Evolutionary conservation across 2,329 filamentous ascomycete genomes (phyloP), one percentile per base, ranked within the genome.

Genomic region (Trichoderma cornu-damae): DNA sequence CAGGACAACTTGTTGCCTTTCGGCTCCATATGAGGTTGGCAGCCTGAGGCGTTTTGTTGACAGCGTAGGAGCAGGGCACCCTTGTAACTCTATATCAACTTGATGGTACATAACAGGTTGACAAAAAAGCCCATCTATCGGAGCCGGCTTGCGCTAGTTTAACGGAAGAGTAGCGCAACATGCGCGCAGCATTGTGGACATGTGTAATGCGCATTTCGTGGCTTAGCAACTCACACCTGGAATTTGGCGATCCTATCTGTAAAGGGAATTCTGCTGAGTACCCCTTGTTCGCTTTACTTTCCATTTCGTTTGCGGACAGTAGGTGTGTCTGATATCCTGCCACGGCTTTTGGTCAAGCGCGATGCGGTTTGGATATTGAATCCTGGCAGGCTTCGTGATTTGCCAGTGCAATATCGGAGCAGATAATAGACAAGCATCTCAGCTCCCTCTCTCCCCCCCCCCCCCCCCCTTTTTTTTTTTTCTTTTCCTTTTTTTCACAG

Each of bases 391-490:
- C 18, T 57, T 40, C 51, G 26, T 18, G 24, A 48, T 18, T n/a
- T 34, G 20, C 56, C 54, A 54, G 47, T 58, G 49, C 49, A 58
- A 58, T 58, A 54, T 24, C 12, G 32, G 14, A 30, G 30, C 56
- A 47, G n/a, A 38, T 32, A 54, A 54, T 47, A 47, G 56, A 18
- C 48, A 58, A n/a, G 56, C 49, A 54, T 58, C n/a, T 37, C 8
- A 12, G 42, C n/a, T n/a, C n/a, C 40, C 8, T 47, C 20, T 37
- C 20, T n/a, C 54, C 54, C 42, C 43, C 20, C n/a, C n/a, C n/a
- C n/a, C n/a, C n/a, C n/a, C n/a, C n/a, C n/a, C n/a, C n/a, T n/a
- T n/a, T n/a, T n/a, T n/a, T n/a, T n/a, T n/a, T n/a, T n/a, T n/a
- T n/a, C n/a, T n/a, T n/a, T n/a, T n/a, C n/a, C n/a, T n/a, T n/a